Evolutionary conservation across 2,329 filamentous ascomycete genomes (phyloP).

Genomic region (Fusarium temperatum): DNA sequence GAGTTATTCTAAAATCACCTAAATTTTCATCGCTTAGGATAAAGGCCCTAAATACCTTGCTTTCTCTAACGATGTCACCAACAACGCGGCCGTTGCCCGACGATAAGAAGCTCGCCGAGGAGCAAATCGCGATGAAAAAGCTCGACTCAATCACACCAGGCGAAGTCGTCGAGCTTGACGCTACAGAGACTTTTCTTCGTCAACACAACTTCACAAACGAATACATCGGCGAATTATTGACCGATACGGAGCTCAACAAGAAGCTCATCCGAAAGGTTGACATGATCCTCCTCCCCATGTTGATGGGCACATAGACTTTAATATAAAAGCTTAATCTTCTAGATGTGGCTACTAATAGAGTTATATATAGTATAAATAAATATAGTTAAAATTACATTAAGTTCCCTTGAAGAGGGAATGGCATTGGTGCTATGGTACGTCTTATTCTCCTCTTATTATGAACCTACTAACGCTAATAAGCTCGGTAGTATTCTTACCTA

Average conservation of each 20-base stretch:
- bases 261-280: slow-evolving; percentile 55
- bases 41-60: fast-evolving
- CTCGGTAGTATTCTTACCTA: slow-evolving; percentile 58
- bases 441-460: fast-evolving
- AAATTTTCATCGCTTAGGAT: background rate
- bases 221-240: slow-evolving; percentile 33
- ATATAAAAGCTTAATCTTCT: too few relatives aligned
- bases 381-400: too few relatives aligned
- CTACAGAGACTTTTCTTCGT: slow-evolving; percentile 30
- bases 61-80: background rate
- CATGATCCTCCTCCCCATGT: slow-evolving; percentile 58
- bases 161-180: slow-evolving; percentile 28
- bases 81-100: background rate
- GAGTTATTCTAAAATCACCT: background rate
- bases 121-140: slow-evolving; percentile 25
- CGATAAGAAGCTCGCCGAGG: background rate
- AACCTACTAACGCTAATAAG: background rate
- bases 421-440: slow-evolving; percentile 48
- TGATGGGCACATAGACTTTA: slow-evolving; percentile 58
- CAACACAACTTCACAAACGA: slow-evolving; percentile 34
- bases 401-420: too few relatives aligned
- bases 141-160: slow-evolving; percentile 23
- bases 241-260: slow-evolving; percentile 20
- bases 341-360: too few relatives aligned
- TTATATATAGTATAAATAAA: too few relatives aligned